Evolutionary conservation across 176 grass and related monocot species (phyloP).

Genomic region (Dactylis glomerata): DNA sequence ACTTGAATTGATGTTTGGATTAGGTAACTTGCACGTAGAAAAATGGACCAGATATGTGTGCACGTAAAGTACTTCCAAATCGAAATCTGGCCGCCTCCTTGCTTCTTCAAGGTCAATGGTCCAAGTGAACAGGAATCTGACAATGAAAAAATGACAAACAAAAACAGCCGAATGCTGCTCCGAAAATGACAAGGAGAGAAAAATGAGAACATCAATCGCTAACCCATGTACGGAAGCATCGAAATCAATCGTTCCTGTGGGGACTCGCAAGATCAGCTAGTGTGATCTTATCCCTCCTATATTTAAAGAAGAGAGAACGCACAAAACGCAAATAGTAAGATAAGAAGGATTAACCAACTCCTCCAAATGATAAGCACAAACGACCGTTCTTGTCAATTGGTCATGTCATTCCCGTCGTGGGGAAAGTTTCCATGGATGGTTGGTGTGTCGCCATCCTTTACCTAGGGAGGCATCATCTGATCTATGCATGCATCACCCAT

Average conservation of each 20-base stretch:
- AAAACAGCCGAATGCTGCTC: not conserved
- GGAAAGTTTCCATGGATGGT: not conserved
- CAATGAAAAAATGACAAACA: not conserved
- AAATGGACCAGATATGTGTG: not conserved
- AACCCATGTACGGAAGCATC: not conserved
- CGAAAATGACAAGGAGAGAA: not conserved
- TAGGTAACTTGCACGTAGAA: not conserved
- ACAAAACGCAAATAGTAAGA: not conserved
- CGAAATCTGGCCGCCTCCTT: not conserved
- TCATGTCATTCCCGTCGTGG: not conserved
- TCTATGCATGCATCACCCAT: not conserved
- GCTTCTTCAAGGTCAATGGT: not conserved
- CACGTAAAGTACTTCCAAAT: not conserved
- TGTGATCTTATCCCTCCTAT: not conserved
- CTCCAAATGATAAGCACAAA: conserved; percentile 25
- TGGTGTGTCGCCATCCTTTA: conserved; percentile 24
- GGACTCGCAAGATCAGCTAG: not conserved
- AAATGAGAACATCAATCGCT: not conserved
- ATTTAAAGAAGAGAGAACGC: not conserved
- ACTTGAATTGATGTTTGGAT: not conserved
- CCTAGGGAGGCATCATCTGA: not conserved
- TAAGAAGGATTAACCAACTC: not conserved
- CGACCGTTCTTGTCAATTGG: not conserved
- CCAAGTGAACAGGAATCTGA: not conserved
- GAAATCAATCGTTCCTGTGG: not conserved